Evolutionary conservation across 2,329 filamentous ascomycete genomes (phyloP).

Genomic region (Ceratocystis lukuohia): DNA sequence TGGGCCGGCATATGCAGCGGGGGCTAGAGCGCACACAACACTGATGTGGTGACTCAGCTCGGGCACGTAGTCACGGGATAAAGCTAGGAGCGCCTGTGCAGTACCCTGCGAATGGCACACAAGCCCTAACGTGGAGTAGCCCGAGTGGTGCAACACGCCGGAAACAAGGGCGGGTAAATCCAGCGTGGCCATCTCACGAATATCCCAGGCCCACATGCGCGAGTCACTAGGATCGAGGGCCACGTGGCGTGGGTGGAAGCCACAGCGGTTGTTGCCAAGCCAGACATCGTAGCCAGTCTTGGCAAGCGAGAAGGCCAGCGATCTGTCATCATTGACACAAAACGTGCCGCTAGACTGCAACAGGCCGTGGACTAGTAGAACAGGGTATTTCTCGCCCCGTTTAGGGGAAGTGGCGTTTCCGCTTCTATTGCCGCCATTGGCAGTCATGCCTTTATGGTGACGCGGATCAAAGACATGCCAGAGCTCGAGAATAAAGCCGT

Average conservation of each 20-base stretch:
- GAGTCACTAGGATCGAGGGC: slow-evolving; percentile 61
- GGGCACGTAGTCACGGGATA: slow-evolving; percentile 80
- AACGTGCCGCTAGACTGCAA: slow-evolving; percentile 80
- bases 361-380: slow-evolving; percentile 77
- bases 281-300: slow-evolving; percentile 91
- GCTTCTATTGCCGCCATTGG: background rate
- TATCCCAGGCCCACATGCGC: slow-evolving; percentile 95
- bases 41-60: slow-evolving; percentile 70
- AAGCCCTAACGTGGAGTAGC: slow-evolving; percentile 44
- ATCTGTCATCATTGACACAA: slow-evolving; percentile 80
- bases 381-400: slow-evolving; percentile 49
- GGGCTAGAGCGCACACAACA: slow-evolving; percentile 82
- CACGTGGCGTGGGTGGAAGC: slow-evolving; percentile 64
- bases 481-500: slow-evolving; percentile 78
- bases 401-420: background rate
- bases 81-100: slow-evolving; percentile 71
- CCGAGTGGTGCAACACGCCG: slow-evolving; percentile 64
- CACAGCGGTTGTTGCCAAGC: slow-evolving; percentile 88
- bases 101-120: slow-evolving; percentile 86
- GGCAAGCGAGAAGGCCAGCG: slow-evolving; percentile 79
- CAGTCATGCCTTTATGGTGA: slow-evolving; percentile 40
- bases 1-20: slow-evolving; percentile 78
- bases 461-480: slow-evolving; percentile 79
- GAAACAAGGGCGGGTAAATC: slow-evolving; percentile 73
- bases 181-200: slow-evolving; percentile 81